phyloP scores from a whole-genome alignment of 257 asterid species.

The Voacanga thouarsii region DNA sequence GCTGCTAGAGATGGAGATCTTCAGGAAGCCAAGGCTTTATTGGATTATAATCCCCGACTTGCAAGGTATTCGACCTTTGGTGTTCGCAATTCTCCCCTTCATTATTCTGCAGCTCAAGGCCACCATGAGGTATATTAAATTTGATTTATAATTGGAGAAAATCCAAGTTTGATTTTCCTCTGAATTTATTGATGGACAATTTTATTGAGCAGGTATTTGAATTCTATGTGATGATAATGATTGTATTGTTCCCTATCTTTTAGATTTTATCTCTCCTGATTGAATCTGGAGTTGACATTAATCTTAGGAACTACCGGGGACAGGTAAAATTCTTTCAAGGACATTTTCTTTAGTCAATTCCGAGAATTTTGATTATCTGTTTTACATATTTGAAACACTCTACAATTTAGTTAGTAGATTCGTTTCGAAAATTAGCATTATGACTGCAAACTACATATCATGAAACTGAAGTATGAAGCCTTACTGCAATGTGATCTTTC shows the following conservation, averaged over 20 bases:
- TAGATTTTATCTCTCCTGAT: slow-evolving; percentile 81
- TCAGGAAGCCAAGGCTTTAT: slow-evolving; percentile 88
- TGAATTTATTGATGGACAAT: slow-evolving; percentile 14
- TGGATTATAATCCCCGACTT: slow-evolving; percentile 82
- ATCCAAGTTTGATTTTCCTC: slow-evolving; percentile 5
- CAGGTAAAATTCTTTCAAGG: slow-evolving; percentile 46
- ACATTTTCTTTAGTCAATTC: background rate
- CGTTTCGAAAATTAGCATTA: background rate
- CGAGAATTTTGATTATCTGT: background rate
- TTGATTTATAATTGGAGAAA: background rate
- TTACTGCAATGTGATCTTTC: slow-evolving; percentile 13
- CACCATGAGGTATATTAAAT: slow-evolving; percentile 68
- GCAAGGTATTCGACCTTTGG: slow-evolving; percentile 85
- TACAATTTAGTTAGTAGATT: background rate
- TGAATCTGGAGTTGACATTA: slow-evolving; percentile 80
- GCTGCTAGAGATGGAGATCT: slow-evolving; percentile 97
- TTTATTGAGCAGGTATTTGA: background rate
- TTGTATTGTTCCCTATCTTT: slow-evolving; percentile 19
- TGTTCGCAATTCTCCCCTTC: slow-evolving; percentile 87
- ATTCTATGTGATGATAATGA: slow-evolving; percentile 17
- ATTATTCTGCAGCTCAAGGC: slow-evolving; percentile 89
- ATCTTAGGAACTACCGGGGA: slow-evolving; percentile 81
- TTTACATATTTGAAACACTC: background rate
- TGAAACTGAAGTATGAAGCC: background rate
- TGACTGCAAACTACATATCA: too few species aligned